Conservation (phyloP, 352 stramenopile species). For the Pythium rishiriense region DNA sequence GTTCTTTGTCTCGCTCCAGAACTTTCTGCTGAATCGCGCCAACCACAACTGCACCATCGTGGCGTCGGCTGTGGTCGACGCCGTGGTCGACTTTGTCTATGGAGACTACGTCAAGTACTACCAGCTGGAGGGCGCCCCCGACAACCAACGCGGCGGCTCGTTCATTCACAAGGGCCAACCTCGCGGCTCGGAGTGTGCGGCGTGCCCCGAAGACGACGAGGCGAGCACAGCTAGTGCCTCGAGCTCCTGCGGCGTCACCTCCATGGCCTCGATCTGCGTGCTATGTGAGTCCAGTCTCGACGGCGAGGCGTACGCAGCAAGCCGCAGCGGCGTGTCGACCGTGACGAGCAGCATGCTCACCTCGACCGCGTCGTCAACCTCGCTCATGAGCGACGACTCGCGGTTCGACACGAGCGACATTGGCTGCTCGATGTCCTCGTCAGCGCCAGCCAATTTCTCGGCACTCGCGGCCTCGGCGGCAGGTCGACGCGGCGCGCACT, state of each 20-base stretch:
- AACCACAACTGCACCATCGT: conserved; percentile 64
- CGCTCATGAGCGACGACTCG: conserved; percentile 30
- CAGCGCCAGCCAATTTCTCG: conserved; percentile 10
- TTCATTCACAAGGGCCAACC: conserved; percentile 12
- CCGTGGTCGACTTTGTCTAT: conserved; percentile 68
- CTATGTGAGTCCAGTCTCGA: conserved; percentile 50
- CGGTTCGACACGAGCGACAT: conserved; percentile 11
- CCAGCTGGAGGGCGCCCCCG: conserved; percentile 32
- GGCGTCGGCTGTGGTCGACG: conserved; percentile 29
- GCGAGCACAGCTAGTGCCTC: conserved; percentile 22
- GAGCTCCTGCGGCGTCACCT: background rate
- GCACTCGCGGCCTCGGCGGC: conserved; percentile 3
- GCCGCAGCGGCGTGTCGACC: conserved; percentile 21
- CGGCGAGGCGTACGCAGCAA: conserved; percentile 38
- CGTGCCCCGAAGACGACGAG: conserved; percentile 35
- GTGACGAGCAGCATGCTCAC: background rate
- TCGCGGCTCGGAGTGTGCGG: conserved; percentile 15
- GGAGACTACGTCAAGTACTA: conserved; percentile 55
- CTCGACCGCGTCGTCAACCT: conserved; percentile 21
- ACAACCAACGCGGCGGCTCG: conserved; percentile 9
- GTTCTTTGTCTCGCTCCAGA: conserved; percentile 62
- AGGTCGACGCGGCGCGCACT: conserved; percentile 40
- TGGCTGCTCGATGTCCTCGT: conserved; percentile 3
- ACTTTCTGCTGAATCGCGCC: conserved; percentile 52
- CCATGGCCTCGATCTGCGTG: conserved; percentile 18